Percentiles rank a stretch among this genome's conserved stretches.
Evolutionary conservation across 2,329 filamentous ascomycete species (phyloP).

Genomic region (Aspergillus bombycis): DNA sequence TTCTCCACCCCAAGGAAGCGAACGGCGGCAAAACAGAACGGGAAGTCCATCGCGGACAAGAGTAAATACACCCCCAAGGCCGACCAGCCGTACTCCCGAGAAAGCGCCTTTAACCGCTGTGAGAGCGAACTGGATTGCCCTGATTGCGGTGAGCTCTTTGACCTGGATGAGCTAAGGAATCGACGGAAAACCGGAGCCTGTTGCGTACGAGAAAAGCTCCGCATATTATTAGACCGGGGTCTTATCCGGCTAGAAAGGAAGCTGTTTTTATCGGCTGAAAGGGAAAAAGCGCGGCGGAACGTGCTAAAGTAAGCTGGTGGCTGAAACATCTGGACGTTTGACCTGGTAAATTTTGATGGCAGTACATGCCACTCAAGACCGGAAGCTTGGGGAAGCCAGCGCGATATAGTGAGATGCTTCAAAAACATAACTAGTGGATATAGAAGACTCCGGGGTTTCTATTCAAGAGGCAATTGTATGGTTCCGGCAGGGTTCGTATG

Average conservation of each 20-base stretch:
- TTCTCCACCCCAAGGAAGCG: slow-evolving; percentile 79
- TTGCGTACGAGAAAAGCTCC: neutral
- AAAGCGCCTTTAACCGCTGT: slow-evolving; percentile 77
- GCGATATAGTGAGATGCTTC: slow-evolving; percentile 17
- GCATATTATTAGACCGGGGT: neutral
- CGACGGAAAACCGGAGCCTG: slow-evolving; percentile 14
- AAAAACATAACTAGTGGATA: slow-evolving; percentile 13
- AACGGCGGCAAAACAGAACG: slow-evolving; percentile 91
- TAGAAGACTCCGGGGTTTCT: neutral
- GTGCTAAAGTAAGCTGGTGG: neutral
- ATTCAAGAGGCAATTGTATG: neutral
- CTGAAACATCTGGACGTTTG: neutral
- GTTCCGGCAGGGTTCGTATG: neutral
- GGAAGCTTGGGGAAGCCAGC: slow-evolving; percentile 27
- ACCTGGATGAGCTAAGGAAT: slow-evolving; percentile 31
- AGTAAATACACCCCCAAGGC: slow-evolving; percentile 88
- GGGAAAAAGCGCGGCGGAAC: slow-evolving; percentile 12
- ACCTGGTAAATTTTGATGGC: slow-evolving; percentile 9
- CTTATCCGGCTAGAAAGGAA: slow-evolving; percentile 1
- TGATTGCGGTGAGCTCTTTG: slow-evolving; percentile 21
- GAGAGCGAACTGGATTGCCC: slow-evolving; percentile 59
- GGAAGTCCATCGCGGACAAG: slow-evolving; percentile 85
- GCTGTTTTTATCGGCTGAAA: slow-evolving; percentile 3
- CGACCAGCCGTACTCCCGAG: slow-evolving; percentile 91
- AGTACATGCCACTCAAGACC: slow-evolving; percentile 15